These are phyloP conservation scores for Alternaria hordeiaustralica DNA, from an alignment of 2,329 filamentous ascomycete species.

Conservation along the genomic window DNA sequence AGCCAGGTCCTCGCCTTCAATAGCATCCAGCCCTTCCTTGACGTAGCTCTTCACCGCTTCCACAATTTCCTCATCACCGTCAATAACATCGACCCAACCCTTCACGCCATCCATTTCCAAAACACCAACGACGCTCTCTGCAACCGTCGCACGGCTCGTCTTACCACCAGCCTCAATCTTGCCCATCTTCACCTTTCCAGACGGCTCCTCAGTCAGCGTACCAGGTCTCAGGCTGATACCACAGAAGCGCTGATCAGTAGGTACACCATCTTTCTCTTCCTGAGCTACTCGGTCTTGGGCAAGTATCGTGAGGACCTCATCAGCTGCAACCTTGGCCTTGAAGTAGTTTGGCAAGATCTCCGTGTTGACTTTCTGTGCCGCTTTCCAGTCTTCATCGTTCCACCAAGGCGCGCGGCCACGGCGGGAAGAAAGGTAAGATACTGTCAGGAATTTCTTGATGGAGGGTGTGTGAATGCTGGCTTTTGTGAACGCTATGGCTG, in stretches of 20 bases:
- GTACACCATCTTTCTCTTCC: constrained; percentile 35
- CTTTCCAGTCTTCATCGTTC: constrained; percentile 55
- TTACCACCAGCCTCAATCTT: constrained; percentile 52
- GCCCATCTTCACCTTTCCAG: constrained; percentile 57
- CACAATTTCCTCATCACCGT: constrained; percentile 56
- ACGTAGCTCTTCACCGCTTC: constrained; percentile 56
- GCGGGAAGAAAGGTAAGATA: constrained; percentile 61
- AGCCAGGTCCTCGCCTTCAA: constrained; percentile 60
- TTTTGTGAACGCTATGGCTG: constrained; percentile 62
- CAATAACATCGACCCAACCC: constrained; percentile 62
- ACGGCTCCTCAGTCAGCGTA: constrained; percentile 55
- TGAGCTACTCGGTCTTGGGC: constrained; percentile 38
- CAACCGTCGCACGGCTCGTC: constrained; percentile 59
- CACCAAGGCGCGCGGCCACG: constrained; percentile 59
- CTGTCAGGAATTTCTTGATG: constrained; percentile 62
- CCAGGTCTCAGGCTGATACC: constrained; percentile 62
- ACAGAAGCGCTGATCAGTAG: constrained; percentile 49
- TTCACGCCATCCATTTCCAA: constrained; percentile 56
- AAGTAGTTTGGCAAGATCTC: constrained; percentile 59
- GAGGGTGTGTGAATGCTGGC: constrained; percentile 54
- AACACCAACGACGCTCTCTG: constrained; percentile 57
- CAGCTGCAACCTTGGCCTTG: constrained; percentile 62
- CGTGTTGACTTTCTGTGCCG: constrained; percentile 55
- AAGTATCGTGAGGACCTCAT: constrained; percentile 61
- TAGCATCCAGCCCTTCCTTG: constrained; percentile 54